Conservation (phyloP, 2,329 filamentous ascomycete genomes). For the Aspergillus sp. region DNA sequence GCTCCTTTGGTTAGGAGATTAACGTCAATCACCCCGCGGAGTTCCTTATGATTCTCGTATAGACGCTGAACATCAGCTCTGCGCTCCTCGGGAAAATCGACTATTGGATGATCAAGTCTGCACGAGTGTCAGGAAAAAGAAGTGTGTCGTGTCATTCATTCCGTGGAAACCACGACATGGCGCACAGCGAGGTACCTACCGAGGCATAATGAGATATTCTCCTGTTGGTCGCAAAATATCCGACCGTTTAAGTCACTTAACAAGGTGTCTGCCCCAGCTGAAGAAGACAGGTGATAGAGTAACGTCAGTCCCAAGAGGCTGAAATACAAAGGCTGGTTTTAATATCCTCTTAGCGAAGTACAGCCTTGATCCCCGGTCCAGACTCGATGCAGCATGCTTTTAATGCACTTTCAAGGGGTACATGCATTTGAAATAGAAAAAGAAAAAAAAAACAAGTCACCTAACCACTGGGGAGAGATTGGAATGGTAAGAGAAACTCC, state of each 20-base stretch:
- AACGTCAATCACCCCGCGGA: constrained; percentile 8
- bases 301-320: not conserved
- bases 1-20: constrained; percentile 11
- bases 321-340: not conserved
- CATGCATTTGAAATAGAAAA: not conserved
- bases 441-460: too few relatives aligned
- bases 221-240: not conserved
- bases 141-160: not conserved
- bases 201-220: not conserved
- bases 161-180: not conserved
- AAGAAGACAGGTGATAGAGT: not conserved
- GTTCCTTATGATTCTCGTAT: not conserved
- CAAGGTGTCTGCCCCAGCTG: not conserved
- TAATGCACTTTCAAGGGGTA: not conserved
- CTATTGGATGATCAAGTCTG: constrained; percentile 3
- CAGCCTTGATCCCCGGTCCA: not conserved
- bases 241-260: not conserved
- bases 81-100: constrained; percentile 6
- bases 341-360: not conserved
- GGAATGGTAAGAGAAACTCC: too few relatives aligned
- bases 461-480: too few relatives aligned
- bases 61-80: constrained; percentile 9
- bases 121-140: not conserved
- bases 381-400: not conserved
- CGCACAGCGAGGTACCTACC: not conserved